Conservation (phyloP, 129 eudicot species). For the Flaveria linearis region DNA sequence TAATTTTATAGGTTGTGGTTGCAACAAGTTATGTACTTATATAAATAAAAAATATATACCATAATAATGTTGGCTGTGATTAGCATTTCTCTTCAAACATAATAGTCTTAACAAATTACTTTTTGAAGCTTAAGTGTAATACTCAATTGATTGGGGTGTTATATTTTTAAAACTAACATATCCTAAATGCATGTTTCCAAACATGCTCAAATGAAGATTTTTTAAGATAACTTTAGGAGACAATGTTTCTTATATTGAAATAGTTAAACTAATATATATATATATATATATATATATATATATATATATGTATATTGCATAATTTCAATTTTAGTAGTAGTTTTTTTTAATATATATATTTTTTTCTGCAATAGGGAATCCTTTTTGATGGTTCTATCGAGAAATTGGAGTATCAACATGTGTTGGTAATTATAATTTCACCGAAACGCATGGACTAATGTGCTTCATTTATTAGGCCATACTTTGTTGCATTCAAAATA, state of each 20-base stretch:
- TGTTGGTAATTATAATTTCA: conserved; percentile 3
- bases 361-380: background rate
- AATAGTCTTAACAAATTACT: background rate
- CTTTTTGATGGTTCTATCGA: conserved; percentile 2
- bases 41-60: too few species aligned
- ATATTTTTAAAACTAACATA: background rate
- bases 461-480: conserved; percentile 37
- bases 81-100: too few species aligned
- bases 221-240: too few species aligned
- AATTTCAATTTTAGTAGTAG: too few species aligned
- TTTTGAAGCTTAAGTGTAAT: background rate
- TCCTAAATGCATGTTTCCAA: background rate
- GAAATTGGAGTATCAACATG: conserved; percentile 11
- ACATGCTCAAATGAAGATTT: background rate
- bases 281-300: too few species aligned
- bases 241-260: too few species aligned
- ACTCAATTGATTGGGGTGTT: background rate
- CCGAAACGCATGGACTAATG: conserved; percentile 29
- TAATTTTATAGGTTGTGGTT: too few species aligned
- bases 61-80: too few species aligned
- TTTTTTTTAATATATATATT: too few species aligned
- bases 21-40: too few species aligned
- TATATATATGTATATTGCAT: too few species aligned
- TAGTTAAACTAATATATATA: too few species aligned
- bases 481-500: conserved; percentile 17